Conservation (phyloP, 306 rosid genomes). For the Phaseolus lunatus region DNA sequence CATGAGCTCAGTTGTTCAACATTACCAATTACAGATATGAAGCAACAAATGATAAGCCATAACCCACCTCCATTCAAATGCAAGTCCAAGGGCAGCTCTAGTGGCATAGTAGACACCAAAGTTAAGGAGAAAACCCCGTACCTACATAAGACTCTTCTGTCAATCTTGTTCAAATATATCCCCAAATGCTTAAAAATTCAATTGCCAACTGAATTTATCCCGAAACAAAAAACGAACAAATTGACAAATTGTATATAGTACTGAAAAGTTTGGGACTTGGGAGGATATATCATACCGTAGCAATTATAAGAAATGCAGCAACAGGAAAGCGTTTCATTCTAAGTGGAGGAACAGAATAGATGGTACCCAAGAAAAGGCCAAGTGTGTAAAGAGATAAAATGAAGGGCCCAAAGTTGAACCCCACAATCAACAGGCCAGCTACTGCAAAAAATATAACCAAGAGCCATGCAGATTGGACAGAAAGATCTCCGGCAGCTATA, state of each 20-base stretch:
- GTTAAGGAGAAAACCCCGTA: constrained; percentile 93
- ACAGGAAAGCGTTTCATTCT: constrained; percentile 95
- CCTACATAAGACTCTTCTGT: constrained; percentile 64
- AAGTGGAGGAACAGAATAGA: constrained; percentile 93
- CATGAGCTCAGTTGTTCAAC: background rate
- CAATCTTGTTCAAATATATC: constrained; percentile 42
- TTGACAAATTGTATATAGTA: constrained; percentile 22
- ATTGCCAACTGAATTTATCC: constrained; percentile 7
- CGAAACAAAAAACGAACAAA: background rate
- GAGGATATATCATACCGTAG: constrained; percentile 83
- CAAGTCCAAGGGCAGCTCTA: constrained; percentile 93
- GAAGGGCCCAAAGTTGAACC: constrained; percentile 83
- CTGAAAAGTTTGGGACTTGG: constrained; percentile 19
- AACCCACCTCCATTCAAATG: constrained; percentile 94
- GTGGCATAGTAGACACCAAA: constrained; percentile 97
- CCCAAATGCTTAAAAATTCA: constrained; percentile 26
- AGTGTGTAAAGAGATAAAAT: constrained; percentile 81
- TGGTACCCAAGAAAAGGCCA: constrained; percentile 95
- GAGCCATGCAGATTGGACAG: constrained; percentile 92
- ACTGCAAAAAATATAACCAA: constrained; percentile 88
- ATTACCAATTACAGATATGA: constrained; percentile 34
- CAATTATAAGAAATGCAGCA: constrained; percentile 96
- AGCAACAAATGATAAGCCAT: constrained; percentile 34
- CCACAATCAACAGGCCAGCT: constrained; percentile 78
- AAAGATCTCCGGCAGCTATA: constrained; percentile 97